Conservation (phyloP, 371 early-diverging fungal genomes). For the Thermomucor indicae-seudaticae region DNA sequence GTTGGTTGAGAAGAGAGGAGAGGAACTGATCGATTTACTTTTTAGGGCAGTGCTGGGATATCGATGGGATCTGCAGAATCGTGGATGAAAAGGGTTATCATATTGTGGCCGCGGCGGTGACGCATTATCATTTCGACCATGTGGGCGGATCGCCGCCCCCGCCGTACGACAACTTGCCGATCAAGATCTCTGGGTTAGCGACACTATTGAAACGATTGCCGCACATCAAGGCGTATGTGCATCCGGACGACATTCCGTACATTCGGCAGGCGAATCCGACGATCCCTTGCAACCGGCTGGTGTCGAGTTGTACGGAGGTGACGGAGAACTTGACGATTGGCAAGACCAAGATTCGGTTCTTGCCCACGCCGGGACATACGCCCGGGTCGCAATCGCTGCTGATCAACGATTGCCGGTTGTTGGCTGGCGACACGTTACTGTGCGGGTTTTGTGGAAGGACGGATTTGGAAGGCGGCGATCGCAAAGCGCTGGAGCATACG, state of each 20-base stretch:
- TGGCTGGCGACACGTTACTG: slow-evolving; percentile 87
- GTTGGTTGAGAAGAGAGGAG: not conserved
- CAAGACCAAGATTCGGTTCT: slow-evolving; percentile 51
- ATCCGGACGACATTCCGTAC: slow-evolving; percentile 73
- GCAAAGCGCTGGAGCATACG: slow-evolving; percentile 61
- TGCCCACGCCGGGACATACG: slow-evolving; percentile 91
- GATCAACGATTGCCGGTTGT: slow-evolving; percentile 67
- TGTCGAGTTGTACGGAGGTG: slow-evolving; percentile 53
- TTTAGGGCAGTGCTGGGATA: slow-evolving; percentile 77
- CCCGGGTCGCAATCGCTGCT: slow-evolving; percentile 81
- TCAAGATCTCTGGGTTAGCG: slow-evolving; percentile 75
- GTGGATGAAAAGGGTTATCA: slow-evolving; percentile 55
- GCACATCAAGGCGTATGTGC: slow-evolving; percentile 67
- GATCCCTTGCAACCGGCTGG: slow-evolving; percentile 55
- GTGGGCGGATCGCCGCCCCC: slow-evolving; percentile 73
- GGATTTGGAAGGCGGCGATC: slow-evolving; percentile 74
- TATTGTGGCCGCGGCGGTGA: slow-evolving; percentile 70
- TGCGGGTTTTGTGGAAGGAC: slow-evolving; percentile 74
- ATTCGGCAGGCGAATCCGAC: slow-evolving; percentile 65
- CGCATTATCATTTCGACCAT: slow-evolving; percentile 87
- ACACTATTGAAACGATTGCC: slow-evolving; percentile 68
- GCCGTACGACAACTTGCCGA: slow-evolving; percentile 73
- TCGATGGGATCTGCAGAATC: slow-evolving; percentile 68
- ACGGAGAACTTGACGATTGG: slow-evolving; percentile 56
- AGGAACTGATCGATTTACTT: not conserved